Evolutionary conservation across 1,284 basidiomycete species (phyloP).

Genomic region (Ceratobasidium sp.): DNA sequence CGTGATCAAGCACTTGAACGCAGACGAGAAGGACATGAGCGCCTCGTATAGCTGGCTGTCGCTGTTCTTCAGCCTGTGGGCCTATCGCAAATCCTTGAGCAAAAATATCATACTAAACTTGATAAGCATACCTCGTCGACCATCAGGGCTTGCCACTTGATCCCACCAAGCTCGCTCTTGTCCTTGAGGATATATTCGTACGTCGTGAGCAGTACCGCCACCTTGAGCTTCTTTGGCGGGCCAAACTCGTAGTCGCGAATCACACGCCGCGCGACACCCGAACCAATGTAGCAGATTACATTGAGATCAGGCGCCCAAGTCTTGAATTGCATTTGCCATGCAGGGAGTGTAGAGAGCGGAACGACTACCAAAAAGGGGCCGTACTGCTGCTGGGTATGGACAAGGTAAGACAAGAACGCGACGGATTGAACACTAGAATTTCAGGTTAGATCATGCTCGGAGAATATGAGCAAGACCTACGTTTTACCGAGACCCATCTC

Average conservation of each 20-base stretch:
- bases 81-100: conserved; percentile 60
- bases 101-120: conserved; percentile 17
- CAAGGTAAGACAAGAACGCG: conserved; percentile 94
- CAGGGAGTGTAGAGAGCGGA: conserved; percentile 96
- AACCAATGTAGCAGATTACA: conserved; percentile 97
- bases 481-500: conserved; percentile 99
- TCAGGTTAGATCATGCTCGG: conserved; percentile 22
- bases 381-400: conserved; percentile 92
- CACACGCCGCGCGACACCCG: conserved; percentile 85
- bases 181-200: conserved; percentile 98
- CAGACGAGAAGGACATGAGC: conserved; percentile 86
- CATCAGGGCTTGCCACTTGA: conserved; percentile 97
- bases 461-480: conserved; percentile 55
- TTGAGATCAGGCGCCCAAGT: conserved; percentile 98
- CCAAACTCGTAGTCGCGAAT: conserved; percentile 96
- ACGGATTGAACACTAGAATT: conserved; percentile 88
- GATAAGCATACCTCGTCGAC: conserved; percentile 84
- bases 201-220: conserved; percentile 97
- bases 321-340: conserved; percentile 96
- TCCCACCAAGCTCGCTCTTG: conserved; percentile 85
- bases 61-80: conserved; percentile 97
- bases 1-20: conserved; percentile 95
- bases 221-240: conserved; percentile 80
- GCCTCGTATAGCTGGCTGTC: conserved; percentile 98
- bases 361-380: conserved; percentile 99